Evolutionary conservation across 345 rosid species (phyloP).

Genomic region (Populus davidiana): DNA sequence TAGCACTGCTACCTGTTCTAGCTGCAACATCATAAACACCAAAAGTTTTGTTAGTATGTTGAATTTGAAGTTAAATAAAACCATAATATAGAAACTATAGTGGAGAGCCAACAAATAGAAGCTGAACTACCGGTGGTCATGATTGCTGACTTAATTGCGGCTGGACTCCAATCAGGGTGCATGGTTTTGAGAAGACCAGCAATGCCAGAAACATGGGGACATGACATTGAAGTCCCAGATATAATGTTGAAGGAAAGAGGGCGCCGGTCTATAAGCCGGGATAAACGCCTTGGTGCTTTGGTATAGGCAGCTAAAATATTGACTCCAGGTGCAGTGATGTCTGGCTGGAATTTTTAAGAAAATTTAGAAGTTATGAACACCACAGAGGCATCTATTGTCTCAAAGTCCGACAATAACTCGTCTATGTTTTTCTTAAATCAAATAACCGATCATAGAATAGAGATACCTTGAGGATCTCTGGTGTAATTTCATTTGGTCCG

Average conservation of each 20-base stretch:
- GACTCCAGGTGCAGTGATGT: conserved; percentile 85
- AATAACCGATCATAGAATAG: no score
- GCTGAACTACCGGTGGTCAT: conserved; percentile 19
- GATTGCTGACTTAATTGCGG: conserved; percentile 23
- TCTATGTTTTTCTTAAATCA: no score
- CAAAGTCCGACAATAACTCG: no score
- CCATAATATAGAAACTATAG: no score
- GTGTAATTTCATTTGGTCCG: conserved; percentile 20
- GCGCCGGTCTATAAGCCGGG: conserved; percentile 40
- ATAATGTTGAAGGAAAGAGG: conserved; percentile 61
- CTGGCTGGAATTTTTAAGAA: conserved; percentile 40
- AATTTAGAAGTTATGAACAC: background rate
- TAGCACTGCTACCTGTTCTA: background rate
- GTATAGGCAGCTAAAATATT: conserved; percentile 78
- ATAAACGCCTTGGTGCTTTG: conserved; percentile 53
- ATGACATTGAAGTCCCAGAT: conserved; percentile 77
- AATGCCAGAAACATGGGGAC: conserved; percentile 26
- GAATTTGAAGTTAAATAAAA: background rate
- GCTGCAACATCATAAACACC: background rate
- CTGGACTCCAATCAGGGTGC: conserved; percentile 29
- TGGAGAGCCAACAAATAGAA: no score
- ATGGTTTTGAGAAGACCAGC: conserved; percentile 16
- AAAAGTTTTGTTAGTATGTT: background rate
- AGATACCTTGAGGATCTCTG: conserved; percentile 8
- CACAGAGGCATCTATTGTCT: no score